phyloP scores from a whole-genome alignment of 345 rosid genomes.

The Eutrema japonicum region DNA sequence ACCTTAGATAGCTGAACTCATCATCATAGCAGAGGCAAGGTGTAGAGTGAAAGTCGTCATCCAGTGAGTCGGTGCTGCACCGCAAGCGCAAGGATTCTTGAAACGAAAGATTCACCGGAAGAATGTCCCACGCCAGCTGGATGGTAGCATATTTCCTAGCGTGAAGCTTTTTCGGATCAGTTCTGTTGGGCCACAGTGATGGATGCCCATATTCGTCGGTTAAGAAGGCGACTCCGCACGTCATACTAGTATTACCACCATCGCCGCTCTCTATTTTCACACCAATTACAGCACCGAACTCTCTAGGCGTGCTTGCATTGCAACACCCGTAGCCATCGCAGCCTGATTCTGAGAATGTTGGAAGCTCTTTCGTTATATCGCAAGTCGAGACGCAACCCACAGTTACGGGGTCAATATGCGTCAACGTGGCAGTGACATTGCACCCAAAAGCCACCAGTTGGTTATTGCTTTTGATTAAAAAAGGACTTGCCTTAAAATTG shows the following conservation, averaged over 20 bases:
- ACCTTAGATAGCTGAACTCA: not conserved
- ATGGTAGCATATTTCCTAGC: too few species aligned
- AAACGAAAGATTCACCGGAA: too few species aligned
- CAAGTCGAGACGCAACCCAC: not conserved
- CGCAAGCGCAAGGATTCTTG: too few species aligned
- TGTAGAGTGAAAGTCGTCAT: not conserved
- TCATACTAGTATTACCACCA: not conserved
- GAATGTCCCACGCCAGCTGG: too few species aligned
- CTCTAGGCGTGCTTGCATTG: not conserved
- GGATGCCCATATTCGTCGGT: not conserved
- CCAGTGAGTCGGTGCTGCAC: slow-evolving; percentile 1
- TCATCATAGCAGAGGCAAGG: not conserved
- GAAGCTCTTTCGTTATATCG: too few species aligned
- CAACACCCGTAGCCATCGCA: too few species aligned
- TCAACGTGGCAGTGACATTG: not conserved
- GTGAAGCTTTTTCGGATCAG: too few species aligned
- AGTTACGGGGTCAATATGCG: not conserved
- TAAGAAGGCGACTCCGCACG: not conserved
- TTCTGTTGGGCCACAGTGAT: too few species aligned
- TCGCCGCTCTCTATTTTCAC: not conserved
- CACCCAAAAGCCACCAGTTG: slow-evolving; percentile 42
- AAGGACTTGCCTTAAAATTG: not conserved
- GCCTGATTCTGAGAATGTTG: too few species aligned
- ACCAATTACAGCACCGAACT: not conserved
- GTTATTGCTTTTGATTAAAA: not conserved